Conservation (phyloP, 2,329 filamentous ascomycete genomes). For the Westerdykella ornata region DNA sequence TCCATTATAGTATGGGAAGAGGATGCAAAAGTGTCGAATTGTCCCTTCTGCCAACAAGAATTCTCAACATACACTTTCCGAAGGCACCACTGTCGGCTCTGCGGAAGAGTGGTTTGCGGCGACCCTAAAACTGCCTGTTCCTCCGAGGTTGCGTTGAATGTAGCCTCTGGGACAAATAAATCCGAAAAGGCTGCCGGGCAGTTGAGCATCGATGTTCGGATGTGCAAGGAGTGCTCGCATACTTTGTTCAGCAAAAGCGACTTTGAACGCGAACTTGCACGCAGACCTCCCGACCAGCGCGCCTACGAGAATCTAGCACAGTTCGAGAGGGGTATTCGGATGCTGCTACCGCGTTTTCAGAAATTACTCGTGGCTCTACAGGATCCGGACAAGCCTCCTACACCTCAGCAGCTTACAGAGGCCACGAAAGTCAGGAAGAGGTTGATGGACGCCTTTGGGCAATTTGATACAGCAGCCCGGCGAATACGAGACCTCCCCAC, state of each 20-base stretch:
- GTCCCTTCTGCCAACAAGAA: slow-evolving; percentile 92
- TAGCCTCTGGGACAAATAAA: slow-evolving; percentile 52
- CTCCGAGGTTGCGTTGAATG: slow-evolving; percentile 70
- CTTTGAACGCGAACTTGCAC: slow-evolving; percentile 62
- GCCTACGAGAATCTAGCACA: slow-evolving; percentile 78
- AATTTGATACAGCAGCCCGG: slow-evolving; percentile 77
- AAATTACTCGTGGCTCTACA: slow-evolving; percentile 67
- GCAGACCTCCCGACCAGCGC: slow-evolving; percentile 66
- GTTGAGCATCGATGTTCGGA: slow-evolving; percentile 72
- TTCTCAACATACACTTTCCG: slow-evolving; percentile 91
- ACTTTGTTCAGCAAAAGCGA: slow-evolving; percentile 68
- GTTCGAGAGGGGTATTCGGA: slow-evolving; percentile 78
- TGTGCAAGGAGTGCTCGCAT: slow-evolving; percentile 82
- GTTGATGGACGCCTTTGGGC: slow-evolving; percentile 79
- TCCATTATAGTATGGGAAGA: slow-evolving; percentile 94
- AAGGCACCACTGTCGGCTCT: slow-evolving; percentile 89
- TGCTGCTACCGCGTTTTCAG: slow-evolving; percentile 78
- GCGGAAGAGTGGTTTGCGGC: slow-evolving; percentile 86
- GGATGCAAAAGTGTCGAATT: slow-evolving; percentile 69
- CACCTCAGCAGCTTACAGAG: slow-evolving; percentile 68
- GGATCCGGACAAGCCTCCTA: slow-evolving; percentile 59
- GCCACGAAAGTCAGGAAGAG: slow-evolving; percentile 85
- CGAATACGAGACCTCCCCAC: slow-evolving; percentile 74
- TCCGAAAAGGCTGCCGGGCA: slow-evolving; percentile 46
- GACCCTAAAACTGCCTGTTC: slow-evolving; percentile 82